These are phyloP conservation scores for Eleusine indica DNA, from an alignment of 176 grass and related monocot genomes.

Conservation along the genomic window DNA sequence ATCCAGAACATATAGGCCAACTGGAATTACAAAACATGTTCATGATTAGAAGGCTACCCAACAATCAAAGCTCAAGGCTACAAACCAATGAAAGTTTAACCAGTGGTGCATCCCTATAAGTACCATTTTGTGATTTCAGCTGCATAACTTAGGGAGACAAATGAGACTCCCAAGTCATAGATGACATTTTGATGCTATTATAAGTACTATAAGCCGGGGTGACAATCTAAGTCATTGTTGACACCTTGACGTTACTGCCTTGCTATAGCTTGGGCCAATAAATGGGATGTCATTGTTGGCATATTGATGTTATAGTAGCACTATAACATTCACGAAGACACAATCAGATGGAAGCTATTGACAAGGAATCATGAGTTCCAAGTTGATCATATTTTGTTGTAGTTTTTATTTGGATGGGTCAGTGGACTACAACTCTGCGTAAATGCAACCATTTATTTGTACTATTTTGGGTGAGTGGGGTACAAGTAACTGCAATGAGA, in stretches of 20 bases:
- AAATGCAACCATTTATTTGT: neutral
- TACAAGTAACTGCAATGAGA: neutral
- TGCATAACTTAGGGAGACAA: neutral
- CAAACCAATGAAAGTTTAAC: neutral
- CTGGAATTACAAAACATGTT: conserved; percentile 38
- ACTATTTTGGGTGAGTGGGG: neutral
- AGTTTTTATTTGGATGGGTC: neutral
- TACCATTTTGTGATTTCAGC: conserved; percentile 3
- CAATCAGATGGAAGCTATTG: neutral
- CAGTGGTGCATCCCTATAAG: neutral
- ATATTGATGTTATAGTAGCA: neutral
- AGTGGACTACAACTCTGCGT: neutral
- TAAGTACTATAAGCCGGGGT: neutral
- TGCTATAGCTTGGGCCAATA: too few relatives aligned
- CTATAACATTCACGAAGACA: neutral
- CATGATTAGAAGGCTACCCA: conserved; percentile 17
- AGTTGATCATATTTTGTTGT: neutral
- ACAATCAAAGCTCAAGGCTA: neutral
- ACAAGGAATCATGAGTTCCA: neutral
- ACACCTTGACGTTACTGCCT: neutral
- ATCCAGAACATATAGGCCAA: conserved; percentile 72
- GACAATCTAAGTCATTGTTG: neutral
- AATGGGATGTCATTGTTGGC: neutral
- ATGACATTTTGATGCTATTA: conserved; percentile 19
- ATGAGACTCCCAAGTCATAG: neutral